Conservation (phyloP, 768 basidiomycete genomes). For the Phaffia australis region DNA sequence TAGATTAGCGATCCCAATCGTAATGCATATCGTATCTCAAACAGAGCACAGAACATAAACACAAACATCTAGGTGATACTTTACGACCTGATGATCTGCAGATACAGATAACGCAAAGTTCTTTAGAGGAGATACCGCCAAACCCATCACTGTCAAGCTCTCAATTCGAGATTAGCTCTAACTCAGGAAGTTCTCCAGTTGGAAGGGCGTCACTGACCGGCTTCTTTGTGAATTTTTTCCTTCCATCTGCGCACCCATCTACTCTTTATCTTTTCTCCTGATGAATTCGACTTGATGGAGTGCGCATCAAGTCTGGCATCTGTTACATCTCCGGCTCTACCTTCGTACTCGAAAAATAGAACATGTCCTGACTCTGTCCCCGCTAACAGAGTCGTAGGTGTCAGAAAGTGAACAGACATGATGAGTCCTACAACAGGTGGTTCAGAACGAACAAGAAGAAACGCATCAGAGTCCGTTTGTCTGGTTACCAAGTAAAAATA, state of each 20-base stretch:
- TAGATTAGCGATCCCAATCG: background rate
- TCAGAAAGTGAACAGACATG: constrained; percentile 71
- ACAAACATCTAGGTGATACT: constrained; percentile 28
- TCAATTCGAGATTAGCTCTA: background rate
- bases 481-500: background rate
- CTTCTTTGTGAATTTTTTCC: constrained; percentile 40
- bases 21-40: background rate
- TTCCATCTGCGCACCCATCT: constrained; percentile 36
- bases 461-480: too few relatives aligned
- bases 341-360: constrained; percentile 42
- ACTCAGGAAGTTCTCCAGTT: background rate
- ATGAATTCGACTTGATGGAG: background rate
- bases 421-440: constrained; percentile 54
- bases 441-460: background rate
- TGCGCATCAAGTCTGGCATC: constrained; percentile 26
- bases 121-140: constrained; percentile 15
- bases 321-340: constrained; percentile 4
- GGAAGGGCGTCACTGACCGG: constrained; percentile 32
- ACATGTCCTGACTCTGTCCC: constrained; percentile 85
- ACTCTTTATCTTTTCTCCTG: constrained; percentile 26
- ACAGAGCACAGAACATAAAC: background rate
- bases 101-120: constrained; percentile 30
- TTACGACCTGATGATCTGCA: constrained; percentile 30
- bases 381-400: constrained; percentile 47
- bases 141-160: constrained; percentile 29